Base-by-base conservation (phyloP, 2,329 filamentous ascomycete species). In the Xylariales sp. region DNA sequence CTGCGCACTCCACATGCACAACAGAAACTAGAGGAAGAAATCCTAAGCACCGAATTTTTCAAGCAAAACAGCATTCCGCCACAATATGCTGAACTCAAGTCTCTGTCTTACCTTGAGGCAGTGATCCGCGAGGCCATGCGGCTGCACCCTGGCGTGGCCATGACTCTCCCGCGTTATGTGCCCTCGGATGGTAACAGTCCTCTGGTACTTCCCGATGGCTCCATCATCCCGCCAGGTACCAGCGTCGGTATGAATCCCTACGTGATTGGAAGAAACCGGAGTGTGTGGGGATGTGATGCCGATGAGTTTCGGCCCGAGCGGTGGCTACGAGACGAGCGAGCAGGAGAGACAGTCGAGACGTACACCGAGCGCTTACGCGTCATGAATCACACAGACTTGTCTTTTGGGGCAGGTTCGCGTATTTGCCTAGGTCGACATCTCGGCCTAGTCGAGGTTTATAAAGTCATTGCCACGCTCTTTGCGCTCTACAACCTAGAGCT, bases 51-150 rank as follows among this genome's bases (percentile, higher is more conserved):
- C n/a, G 42, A 43, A 11, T 37, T 59, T 6, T 44, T 44, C 1
- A 25, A 25, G 23, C 8, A 8, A n/a, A 25, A 8, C 8, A n/a
- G n/a, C 23, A 46, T 25, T 11, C 43, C 45, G 5, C 36, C 47
- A 3, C 23, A 11, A 45, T 43, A 30, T 19, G 25, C 27, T 12
- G 23, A 38, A 8, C 18, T 45, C 28, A 49, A 16, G 27, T 45
- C 23, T 39, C 49, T 44, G 37, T 44, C 40, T 39, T 59, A 69
- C 42, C 56, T 72, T 11, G 52, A 61, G 25, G 66, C 69, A 2
- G 62, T 70, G 4, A 56, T 73, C 15, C 64, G 62, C 21, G 71
- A 75, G 49, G 57, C 61, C 2, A 54, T 66, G 44, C 61, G 69
- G 6, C 46, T 71, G 1, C 61, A 69, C 38, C 64, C 67, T 2